These are phyloP conservation scores for Pythium rishiriense DNA, from an alignment of 352 stramenopile species.

Conservation along the genomic window DNA sequence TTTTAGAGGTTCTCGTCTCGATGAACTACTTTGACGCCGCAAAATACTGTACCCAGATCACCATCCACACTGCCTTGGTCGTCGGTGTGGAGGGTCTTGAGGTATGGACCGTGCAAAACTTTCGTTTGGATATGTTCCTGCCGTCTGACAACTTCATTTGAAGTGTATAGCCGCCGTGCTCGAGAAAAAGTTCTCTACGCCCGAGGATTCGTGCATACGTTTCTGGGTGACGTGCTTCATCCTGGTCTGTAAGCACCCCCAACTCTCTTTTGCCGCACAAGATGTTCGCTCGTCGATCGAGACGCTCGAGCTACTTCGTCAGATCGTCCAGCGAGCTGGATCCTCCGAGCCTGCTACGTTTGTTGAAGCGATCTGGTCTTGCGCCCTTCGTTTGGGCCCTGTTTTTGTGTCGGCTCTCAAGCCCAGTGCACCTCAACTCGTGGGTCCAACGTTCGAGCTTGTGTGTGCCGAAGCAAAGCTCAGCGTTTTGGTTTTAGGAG, in stretches of 20 bases:
- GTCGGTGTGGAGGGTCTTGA: slow-evolving; percentile 24
- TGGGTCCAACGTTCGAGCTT: slow-evolving; percentile 1
- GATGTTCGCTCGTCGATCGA: background rate
- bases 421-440: background rate
- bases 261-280: background rate
- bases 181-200: slow-evolving; percentile 1
- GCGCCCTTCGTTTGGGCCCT: background rate
- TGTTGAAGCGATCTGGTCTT: background rate
- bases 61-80: slow-evolving; percentile 4
- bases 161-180: slow-evolving; percentile 19
- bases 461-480: background rate
- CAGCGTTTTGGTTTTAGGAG: background rate
- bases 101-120: slow-evolving; percentile 15
- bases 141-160: background rate
- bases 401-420: slow-evolving; percentile 7
- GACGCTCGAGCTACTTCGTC: slow-evolving; percentile 11
- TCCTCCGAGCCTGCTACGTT: background rate
- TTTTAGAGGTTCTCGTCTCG: slow-evolving; percentile 15
- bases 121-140: background rate
- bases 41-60: slow-evolving; percentile 25
- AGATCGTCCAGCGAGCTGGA: background rate
- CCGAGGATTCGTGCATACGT: background rate
- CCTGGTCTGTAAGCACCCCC: slow-evolving; percentile 17
- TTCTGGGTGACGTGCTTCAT: slow-evolving; percentile 31
- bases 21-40: slow-evolving; percentile 16